These are phyloP conservation scores for Copromyces sp. DNA, from an alignment of 495 filamentous ascomycete species.

Conservation along the genomic window DNA sequence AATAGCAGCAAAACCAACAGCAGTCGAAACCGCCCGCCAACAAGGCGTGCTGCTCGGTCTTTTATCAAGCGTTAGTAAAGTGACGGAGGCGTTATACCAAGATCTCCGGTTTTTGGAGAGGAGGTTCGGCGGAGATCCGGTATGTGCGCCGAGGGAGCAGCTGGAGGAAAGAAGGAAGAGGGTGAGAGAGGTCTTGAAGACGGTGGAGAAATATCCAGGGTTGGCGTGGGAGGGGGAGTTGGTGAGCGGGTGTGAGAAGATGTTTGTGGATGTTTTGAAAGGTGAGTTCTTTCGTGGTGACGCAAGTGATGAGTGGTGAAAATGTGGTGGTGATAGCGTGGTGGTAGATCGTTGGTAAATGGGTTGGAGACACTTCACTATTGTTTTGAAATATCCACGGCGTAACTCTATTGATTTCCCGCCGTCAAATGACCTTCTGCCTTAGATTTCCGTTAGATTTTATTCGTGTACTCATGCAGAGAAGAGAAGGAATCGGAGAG, in stretches of 20 bases:
- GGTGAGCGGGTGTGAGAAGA: neutral
- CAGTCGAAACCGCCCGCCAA: neutral
- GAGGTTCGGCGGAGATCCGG: neutral
- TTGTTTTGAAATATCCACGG: too few relatives aligned
- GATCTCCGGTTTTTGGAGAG: neutral
- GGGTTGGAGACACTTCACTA: neutral
- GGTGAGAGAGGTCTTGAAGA: neutral
- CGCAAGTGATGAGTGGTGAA: neutral
- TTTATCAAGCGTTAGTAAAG: neutral
- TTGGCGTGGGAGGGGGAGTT: neutral
- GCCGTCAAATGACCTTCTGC: too few relatives aligned
- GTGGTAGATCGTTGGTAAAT: neutral
- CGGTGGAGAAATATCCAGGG: neutral
- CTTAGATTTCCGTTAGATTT: too few relatives aligned
- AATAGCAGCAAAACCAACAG: neutral
- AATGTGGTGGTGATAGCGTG: neutral
- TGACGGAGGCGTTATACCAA: neutral
- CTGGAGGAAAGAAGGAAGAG: neutral
- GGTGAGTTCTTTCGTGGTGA: neutral
- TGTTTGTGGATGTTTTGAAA: neutral
- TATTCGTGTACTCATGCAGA: too few relatives aligned
- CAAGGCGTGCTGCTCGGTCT: neutral
- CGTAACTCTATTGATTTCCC: too few relatives aligned
- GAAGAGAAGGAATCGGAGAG: neutral
- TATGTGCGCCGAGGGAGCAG: neutral